A percentile compares a stretch with the other conserved stretches of the same genome.
Evolutionary conservation across 2,329 filamentous ascomycete genomes (phyloP).

Genomic region (Emericellopsis atlantica): DNA sequence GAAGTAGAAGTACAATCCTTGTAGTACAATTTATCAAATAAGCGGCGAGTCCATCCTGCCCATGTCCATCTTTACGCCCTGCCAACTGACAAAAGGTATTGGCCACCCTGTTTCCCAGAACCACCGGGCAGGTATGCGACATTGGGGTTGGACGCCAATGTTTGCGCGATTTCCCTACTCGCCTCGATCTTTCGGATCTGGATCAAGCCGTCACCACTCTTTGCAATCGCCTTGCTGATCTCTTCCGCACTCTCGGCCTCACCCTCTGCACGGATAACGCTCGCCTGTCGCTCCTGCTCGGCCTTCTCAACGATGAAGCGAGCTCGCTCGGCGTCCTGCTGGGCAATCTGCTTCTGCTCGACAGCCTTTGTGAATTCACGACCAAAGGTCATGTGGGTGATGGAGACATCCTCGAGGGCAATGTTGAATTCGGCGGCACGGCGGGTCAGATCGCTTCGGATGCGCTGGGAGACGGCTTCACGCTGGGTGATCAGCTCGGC

Average conservation of each 20-base stretch:
- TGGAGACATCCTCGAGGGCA: conserved; percentile 94
- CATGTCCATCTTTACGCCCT: conserved; percentile 17
- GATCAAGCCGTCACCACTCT: conserved; percentile 84
- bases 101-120: conserved; percentile 42
- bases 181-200: conserved; percentile 97
- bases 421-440: conserved; percentile 98
- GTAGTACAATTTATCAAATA: conserved; percentile 11
- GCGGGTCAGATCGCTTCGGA: conserved; percentile 82
- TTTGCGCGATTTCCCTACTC: conserved; percentile 87
- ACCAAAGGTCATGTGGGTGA: conserved; percentile 99
- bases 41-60: conserved; percentile 17
- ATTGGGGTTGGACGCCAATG: conserved; percentile 81
- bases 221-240: conserved; percentile 86
- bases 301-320: conserved; percentile 98
- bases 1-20: conserved; percentile 22
- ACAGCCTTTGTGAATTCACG: conserved; percentile 98
- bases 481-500: conserved; percentile 98
- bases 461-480: conserved; percentile 90
- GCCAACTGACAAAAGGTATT: conserved; percentile 40
- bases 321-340: conserved; percentile 95
- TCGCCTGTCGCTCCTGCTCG: conserved; percentile 97
- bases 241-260: conserved; percentile 95
- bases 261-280: conserved; percentile 95
- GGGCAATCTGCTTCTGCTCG: conserved; percentile 99
- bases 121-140: conserved; percentile 87